These are phyloP conservation scores for Juncus effusus DNA, from an alignment of 176 grass and related monocot species.

Conservation along the genomic window DNA sequence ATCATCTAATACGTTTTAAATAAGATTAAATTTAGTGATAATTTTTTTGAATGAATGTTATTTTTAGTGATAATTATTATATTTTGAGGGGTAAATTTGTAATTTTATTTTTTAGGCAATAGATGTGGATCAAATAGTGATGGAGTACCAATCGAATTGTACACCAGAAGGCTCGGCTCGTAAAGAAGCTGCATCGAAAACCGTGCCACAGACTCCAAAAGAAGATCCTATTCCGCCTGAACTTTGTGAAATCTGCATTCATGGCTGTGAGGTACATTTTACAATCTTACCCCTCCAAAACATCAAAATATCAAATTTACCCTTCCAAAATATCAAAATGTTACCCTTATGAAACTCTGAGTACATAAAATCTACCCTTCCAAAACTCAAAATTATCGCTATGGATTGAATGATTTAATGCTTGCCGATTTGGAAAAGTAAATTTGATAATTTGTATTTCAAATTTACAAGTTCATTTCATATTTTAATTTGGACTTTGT, in stretches of 20 bases:
- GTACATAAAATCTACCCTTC: too few species aligned
- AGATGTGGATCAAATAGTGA: slow-evolving; percentile 87
- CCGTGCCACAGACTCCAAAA: slow-evolving; percentile 21
- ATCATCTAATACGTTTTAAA: neutral
- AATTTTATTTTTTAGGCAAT: slow-evolving; percentile 62
- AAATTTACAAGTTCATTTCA: too few species aligned
- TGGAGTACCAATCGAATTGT: slow-evolving; percentile 73
- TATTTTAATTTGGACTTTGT: too few species aligned
- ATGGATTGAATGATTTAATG: too few species aligned
- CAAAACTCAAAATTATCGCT: too few species aligned
- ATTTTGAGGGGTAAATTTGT: neutral
- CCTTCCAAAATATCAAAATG: too few species aligned
- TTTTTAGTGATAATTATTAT: neutral
- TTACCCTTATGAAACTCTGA: too few species aligned
- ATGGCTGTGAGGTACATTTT: slow-evolving; percentile 58
- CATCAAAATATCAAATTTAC: too few species aligned
- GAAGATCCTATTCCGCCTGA: slow-evolving; percentile 52
- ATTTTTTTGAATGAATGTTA: slow-evolving; percentile 5
- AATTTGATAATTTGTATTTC: too few species aligned
- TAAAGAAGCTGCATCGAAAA: slow-evolving; percentile 34
- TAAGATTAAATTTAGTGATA: slow-evolving; percentile 4
- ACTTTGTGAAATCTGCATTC: slow-evolving; percentile 60
- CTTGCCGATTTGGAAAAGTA: too few species aligned
- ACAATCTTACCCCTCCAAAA: neutral
- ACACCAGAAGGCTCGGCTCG: slow-evolving; percentile 50